These are phyloP conservation scores for Chrysanthemum makinoi DNA, from an alignment of 129 eudicot genomes.

Conservation along the genomic window DNA sequence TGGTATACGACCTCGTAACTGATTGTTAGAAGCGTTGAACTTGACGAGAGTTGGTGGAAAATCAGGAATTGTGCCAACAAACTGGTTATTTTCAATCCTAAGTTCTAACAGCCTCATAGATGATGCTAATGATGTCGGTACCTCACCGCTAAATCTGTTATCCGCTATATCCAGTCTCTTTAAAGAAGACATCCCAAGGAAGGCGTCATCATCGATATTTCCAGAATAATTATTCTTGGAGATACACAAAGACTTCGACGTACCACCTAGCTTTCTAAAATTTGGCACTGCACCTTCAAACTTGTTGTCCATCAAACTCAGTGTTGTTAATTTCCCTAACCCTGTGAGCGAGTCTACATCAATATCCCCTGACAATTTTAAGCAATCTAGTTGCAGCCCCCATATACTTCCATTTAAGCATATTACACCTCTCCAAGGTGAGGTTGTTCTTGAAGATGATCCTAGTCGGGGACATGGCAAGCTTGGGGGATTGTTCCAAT, in stretches of 20 bases:
- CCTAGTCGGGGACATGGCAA: no score
- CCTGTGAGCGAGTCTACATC: slow-evolving; percentile 35
- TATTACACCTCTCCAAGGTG: slow-evolving; percentile 49
- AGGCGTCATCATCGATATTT: slow-evolving; percentile 35
- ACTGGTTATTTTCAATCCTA: slow-evolving; percentile 40
- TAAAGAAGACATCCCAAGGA: slow-evolving; percentile 34
- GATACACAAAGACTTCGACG: slow-evolving; percentile 31
- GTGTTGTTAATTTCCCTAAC: slow-evolving; percentile 23
- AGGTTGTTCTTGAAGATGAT: background rate
- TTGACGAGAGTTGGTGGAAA: slow-evolving; percentile 29
- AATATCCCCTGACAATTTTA: slow-evolving; percentile 49
- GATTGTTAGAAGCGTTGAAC: slow-evolving; percentile 39
- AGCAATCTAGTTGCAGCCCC: slow-evolving; percentile 50
- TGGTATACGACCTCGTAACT: slow-evolving; percentile 45
- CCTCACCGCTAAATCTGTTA: slow-evolving; percentile 43
- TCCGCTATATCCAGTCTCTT: slow-evolving; percentile 34
- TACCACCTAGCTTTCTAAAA: slow-evolving; percentile 18
- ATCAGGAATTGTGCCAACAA: slow-evolving; percentile 47
- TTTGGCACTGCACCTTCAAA: slow-evolving; percentile 51
- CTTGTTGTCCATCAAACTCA: slow-evolving; percentile 56
- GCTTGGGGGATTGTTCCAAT: no score
- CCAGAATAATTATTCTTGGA: slow-evolving; percentile 49
- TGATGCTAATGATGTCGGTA: slow-evolving; percentile 38
- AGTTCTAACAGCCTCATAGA: slow-evolving; percentile 36
- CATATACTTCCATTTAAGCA: slow-evolving; percentile 28